Evolutionary conservation across 331 rosid genomes (phyloP), one percentile per base, ranked within the genome.

Genomic region (Malus hybrid): DNA sequence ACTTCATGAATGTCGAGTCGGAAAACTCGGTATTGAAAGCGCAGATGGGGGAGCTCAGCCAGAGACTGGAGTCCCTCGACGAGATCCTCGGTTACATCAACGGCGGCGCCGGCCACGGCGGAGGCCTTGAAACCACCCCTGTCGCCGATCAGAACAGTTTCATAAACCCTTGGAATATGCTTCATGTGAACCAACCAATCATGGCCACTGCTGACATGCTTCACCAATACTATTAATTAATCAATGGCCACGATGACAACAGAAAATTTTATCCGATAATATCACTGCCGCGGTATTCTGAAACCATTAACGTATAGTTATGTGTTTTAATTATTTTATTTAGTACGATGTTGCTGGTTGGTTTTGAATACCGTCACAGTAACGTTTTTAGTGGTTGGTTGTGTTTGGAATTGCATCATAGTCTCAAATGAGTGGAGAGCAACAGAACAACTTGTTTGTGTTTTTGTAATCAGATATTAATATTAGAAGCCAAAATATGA

Each of bases 11-110:
- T 20, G 73, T 90, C 3, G 91, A 90, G 84, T 76, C 91, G 0
- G 86, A 92, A 46, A 92, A 87, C 69, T 79, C 87, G 6, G 76
- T 90, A 4, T 56, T 92, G 70, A 75, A 81, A 76, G 93, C 89
- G 53, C 93, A 84, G 71, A 79, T 81, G 83, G 75, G 11, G 16
- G 97, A 92, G 52, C 90, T 92, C 61, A 76, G 73, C 74, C 89
- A 90, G 15, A 87, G 93, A 53, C 86, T 92, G 10, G 82, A 85
- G 28, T 89, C 93, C 3, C 84, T 92, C 0, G 82, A 82, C 67
- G 89, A 83, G 34, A 88, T 93, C 78, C 64, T 87, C 39, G 73
- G 64, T 67, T 76, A 44, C 81, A 82, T 86, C 86, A 75, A 79
- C 80, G 7, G 15, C 77, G 18, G 5, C 74, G 5, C 5, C 74